phyloP scores from a whole-genome alignment of 1,139 yeast genomes.

The Magnusiomyces fungicola region DNA sequence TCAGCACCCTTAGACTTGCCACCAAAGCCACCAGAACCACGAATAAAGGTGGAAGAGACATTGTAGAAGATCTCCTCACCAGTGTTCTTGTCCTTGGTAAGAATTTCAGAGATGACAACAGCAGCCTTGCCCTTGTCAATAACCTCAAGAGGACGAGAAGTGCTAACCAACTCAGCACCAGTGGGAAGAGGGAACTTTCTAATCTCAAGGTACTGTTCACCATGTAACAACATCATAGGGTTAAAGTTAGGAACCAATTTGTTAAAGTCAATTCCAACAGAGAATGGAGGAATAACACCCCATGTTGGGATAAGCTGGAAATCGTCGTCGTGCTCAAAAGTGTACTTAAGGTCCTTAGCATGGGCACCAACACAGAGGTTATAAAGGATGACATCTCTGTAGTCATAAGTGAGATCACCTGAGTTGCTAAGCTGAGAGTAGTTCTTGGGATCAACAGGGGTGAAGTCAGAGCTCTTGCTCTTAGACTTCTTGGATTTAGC shows the following conservation, averaged over 20 bases:
- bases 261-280: conserved; percentile 47
- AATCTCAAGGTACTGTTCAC: conserved; percentile 86
- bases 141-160: conserved; percentile 61
- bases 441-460: conserved; percentile 22
- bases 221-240: conserved; percentile 80
- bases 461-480: conserved; percentile 3
- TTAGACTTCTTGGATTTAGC: conserved; percentile 39
- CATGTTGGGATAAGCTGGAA: conserved; percentile 90
- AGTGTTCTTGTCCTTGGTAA: conserved; percentile 60
- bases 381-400: conserved; percentile 72
- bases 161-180: conserved; percentile 48
- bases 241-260: conserved; percentile 71
- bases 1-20: conserved; percentile 49
- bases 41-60: conserved; percentile 78
- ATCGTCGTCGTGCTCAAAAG: conserved; percentile 67
- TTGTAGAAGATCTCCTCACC: conserved; percentile 70
- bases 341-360: conserved; percentile 67
- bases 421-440: conserved; percentile 25
- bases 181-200: conserved; percentile 77
- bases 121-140: conserved; percentile 88
- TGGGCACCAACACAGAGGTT: conserved; percentile 87
- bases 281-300: conserved; percentile 77
- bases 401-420: conserved; percentile 46
- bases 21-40: conserved; percentile 60
- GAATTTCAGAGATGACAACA: conserved; percentile 66